Percentiles rank a stretch among this genome's conserved stretches.
These are phyloP conservation scores for Podaxis sp. DNA, from an alignment of 768 basidiomycete species.

Conservation along the genomic window DNA sequence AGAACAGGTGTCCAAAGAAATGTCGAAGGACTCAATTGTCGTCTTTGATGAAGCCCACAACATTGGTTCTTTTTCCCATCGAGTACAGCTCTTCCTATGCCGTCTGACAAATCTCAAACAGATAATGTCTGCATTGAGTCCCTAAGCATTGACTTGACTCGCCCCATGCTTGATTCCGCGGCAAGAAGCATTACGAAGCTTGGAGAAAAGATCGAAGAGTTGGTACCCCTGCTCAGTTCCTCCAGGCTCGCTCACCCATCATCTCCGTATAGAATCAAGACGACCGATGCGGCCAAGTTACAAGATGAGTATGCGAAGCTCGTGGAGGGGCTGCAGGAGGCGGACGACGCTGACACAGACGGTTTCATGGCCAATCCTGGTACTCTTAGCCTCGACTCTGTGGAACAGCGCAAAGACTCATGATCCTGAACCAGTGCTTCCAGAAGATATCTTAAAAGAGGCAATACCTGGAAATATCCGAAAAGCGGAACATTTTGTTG, in stretches of 20 bases:
- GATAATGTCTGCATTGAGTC: conserved; percentile 99
- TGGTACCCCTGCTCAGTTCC: conserved; percentile 25
- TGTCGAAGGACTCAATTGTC: conserved; percentile 97
- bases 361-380: conserved; percentile 88
- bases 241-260: neutral
- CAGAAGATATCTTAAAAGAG: conserved; percentile 92
- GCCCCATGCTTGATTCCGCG: conserved; percentile 97
- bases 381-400: conserved; percentile 27
- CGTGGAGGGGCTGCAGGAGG: conserved; percentile 89
- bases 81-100: neutral
- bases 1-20: conserved; percentile 96
- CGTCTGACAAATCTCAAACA: conserved; percentile 36
- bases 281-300: conserved; percentile 87
- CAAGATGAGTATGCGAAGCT: conserved; percentile 96
- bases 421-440: conserved; percentile 58
- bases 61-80: conserved; percentile 61
- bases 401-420: neutral
- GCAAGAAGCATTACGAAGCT: conserved; percentile 83
- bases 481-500: conserved; percentile 98
- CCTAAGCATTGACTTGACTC: conserved; percentile 92
- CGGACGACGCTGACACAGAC: conserved; percentile 66
- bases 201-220: conserved; percentile 95
- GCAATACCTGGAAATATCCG: conserved; percentile 98
- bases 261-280: conserved; percentile 73
- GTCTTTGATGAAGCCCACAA: conserved; percentile 99